Evolutionary conservation across 2,329 filamentous ascomycete genomes (phyloP).

Genomic region (Leptodontidium sp.): DNA sequence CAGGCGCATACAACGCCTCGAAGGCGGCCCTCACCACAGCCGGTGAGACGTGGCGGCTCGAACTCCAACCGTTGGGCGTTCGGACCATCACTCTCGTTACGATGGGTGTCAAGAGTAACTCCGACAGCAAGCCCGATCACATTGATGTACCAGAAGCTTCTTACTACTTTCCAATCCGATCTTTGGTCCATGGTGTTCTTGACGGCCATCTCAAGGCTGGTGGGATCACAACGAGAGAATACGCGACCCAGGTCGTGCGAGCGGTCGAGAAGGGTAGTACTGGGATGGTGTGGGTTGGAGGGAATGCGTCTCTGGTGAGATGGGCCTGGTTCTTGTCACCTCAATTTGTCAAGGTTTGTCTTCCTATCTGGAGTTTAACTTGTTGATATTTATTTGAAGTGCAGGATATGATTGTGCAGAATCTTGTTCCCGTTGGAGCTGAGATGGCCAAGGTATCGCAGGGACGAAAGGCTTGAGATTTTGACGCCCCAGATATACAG

Average conservation of each 20-base stretch:
- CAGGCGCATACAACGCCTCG: not conserved
- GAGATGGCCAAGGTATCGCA: not conserved
- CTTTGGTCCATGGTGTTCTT: not conserved
- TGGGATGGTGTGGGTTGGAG: not conserved
- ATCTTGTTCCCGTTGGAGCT: not conserved
- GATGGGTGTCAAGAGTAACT: not conserved
- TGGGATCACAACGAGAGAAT: not conserved
- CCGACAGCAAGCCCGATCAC: not conserved
- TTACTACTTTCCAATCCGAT: not conserved
- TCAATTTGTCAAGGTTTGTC: not conserved
- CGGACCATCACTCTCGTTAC: constrained; percentile 1
- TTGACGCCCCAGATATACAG: too few species aligned
- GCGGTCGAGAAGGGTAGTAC: not conserved
- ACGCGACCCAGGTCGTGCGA: not conserved
- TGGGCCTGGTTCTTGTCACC: not conserved
- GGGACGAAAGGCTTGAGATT: not conserved
- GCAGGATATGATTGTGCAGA: not conserved
- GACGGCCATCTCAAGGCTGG: constrained; percentile 2
- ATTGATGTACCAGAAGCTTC: not conserved
- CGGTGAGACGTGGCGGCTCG: not conserved
- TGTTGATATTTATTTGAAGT: not conserved
- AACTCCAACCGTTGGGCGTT: not conserved
- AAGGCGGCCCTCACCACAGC: not conserved
- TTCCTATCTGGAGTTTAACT: too few species aligned
- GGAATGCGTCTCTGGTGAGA: not conserved